These are phyloP conservation scores for Podila verticillata DNA, from an alignment of 192 early-diverging fungal species.

Conservation along the genomic window DNA sequence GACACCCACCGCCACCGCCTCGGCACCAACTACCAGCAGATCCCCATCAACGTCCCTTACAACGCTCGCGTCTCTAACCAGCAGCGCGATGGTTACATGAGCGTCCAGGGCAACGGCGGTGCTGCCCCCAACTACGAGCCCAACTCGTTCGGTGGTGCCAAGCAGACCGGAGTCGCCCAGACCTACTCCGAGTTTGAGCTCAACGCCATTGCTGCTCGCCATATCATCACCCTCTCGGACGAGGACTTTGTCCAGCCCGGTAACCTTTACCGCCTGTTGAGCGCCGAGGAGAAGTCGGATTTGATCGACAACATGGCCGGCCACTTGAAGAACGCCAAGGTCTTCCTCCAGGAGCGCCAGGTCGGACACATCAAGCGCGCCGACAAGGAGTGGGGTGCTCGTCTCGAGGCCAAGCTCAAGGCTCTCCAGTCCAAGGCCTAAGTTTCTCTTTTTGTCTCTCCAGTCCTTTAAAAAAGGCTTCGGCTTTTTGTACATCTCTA, in stretches of 20 bases:
- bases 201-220: constrained; percentile 60
- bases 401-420: constrained; percentile 61
- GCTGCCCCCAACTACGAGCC: constrained; percentile 70
- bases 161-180: constrained; percentile 36
- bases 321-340: constrained; percentile 60
- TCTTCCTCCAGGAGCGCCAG: constrained; percentile 63
- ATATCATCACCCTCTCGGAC: constrained; percentile 60
- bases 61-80: constrained; percentile 62
- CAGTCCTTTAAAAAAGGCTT: too few species aligned
- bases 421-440: constrained; percentile 50
- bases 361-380: constrained; percentile 66
- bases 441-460: background rate
- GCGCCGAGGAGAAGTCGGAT: constrained; percentile 65
- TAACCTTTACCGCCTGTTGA: constrained; percentile 65
- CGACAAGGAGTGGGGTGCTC: constrained; percentile 64
- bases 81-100: constrained; percentile 74
- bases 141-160: constrained; percentile 66
- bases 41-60: constrained; percentile 74
- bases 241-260: constrained; percentile 73
- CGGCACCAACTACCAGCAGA: constrained; percentile 78
- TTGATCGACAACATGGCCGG: constrained; percentile 68
- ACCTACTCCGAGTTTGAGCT: constrained; percentile 48
- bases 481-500: too few species aligned
- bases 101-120: constrained; percentile 63
- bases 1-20: constrained; percentile 90